A percentile compares a stretch with the other conserved stretches of the same genome.
Evolutionary conservation across 768 basidiomycete genomes (phyloP).

Genomic region (Candolleomyces efflorescens): DNA sequence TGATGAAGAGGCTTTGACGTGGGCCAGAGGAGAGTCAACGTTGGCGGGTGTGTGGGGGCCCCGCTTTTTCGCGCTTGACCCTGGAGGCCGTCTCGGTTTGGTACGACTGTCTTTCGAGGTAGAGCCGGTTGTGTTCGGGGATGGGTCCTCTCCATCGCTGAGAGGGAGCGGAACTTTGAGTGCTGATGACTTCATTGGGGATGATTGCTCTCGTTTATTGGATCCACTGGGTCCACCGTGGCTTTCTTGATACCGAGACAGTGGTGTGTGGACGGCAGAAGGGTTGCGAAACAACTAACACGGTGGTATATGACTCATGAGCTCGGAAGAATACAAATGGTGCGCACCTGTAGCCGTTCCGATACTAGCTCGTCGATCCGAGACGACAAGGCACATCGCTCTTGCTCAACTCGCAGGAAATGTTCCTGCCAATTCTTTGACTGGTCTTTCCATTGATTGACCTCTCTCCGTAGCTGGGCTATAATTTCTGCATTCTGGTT

Average conservation of each 20-base stretch:
- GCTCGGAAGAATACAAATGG: neutral
- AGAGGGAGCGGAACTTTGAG: neutral
- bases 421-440: constrained; percentile 78
- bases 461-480: constrained; percentile 57
- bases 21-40: constrained; percentile 18
- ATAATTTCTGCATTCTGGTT: constrained; percentile 42
- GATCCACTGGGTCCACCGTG: neutral
- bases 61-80: neutral
- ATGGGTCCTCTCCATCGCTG: neutral
- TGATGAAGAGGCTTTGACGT: neutral
- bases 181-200: neutral
- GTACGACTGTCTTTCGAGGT: neutral
- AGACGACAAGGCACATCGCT: constrained; percentile 53
- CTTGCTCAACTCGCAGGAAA: constrained; percentile 69
- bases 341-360: constrained; percentile 43
- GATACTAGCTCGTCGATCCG: constrained; percentile 56
- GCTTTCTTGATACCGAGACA: neutral
- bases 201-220: neutral
- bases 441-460: constrained; percentile 71
- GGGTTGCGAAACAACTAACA: neutral
- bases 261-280: neutral
- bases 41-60: constrained; percentile 2
- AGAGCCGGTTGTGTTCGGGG: neutral
- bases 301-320: neutral
- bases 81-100: neutral